Base-by-base conservation (phyloP, 2,329 filamentous ascomycete genomes). In the Pleomassaria siparia region DNA sequence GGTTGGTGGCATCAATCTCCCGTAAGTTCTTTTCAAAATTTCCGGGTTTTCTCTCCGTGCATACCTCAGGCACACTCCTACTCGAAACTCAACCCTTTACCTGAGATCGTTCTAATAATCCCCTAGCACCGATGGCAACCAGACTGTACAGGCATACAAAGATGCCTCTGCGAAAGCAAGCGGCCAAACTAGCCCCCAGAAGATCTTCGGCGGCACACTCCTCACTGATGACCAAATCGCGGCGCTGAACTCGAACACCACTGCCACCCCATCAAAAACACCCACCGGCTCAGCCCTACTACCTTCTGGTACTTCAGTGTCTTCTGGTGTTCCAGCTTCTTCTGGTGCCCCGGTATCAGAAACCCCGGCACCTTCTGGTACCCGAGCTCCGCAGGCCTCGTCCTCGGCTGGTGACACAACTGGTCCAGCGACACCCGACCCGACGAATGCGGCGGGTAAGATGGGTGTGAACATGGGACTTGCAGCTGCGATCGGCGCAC, bases 1-100 rank as follows among this genome's bases (percentile, higher is more conserved):
- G 56, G 59, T 60, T 20, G 59, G 58, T 9, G 58, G 51, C 0
- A 53, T 54, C 20, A 59, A 60, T 39, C 10, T 55, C 4, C 55
- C 56, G 50, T 58, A 37, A 53, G 55, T 50, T 24, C 18, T 16
- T 37, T 6, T 22, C 35, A 22, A n/a, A 7, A 21, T 22, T 37
- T 37, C 18, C 9, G 3, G 15, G 15, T 3, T 35, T 18, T 20
- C n/a, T 6, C 16, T 18, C 16, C 20, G n/a, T n/a, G n/a, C n/a
- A n/a, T n/a, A n/a, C n/a, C n/a, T n/a, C n/a, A n/a, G n/a, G n/a
- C n/a, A n/a, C n/a, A n/a, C n/a, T n/a, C n/a, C n/a, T n/a, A n/a
- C n/a, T n/a, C n/a, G n/a, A n/a, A n/a, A n/a, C n/a, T n/a, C n/a
- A n/a, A n/a, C n/a, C n/a, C n/a, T n/a, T n/a, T n/a, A n/a, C n/a